Percentiles rank a stretch among this genome's conserved stretches.
Evolutionary conservation across 257 asterid genomes (phyloP).

Genomic region (Asclepias syriaca): DNA sequence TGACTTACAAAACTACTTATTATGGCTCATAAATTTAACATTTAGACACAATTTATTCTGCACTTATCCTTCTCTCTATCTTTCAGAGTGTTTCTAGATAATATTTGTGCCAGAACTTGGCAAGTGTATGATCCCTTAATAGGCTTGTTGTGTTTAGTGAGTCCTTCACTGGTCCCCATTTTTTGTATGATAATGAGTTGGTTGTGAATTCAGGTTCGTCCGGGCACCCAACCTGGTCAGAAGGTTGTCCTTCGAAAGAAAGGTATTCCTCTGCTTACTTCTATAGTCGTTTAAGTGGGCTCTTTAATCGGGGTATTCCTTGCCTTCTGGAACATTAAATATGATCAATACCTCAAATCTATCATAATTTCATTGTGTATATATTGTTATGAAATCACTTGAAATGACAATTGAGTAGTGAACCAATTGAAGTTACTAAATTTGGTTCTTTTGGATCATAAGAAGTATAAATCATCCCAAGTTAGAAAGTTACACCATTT

Average conservation of each 20-base stretch:
- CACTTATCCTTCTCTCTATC: background rate
- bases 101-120: no score
- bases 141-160: background rate
- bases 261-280: conserved; percentile 32
- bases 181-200: background rate
- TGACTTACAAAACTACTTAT: background rate
- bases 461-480: background rate
- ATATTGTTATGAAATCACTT: background rate
- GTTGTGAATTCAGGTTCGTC: conserved; percentile 54
- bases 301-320: background rate
- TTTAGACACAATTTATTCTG: background rate
- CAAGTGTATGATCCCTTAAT: no score
- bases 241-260: conserved; percentile 80
- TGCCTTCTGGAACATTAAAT: background rate
- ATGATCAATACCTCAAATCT: background rate
- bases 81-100: no score
- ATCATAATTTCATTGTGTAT: background rate
- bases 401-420: background rate
- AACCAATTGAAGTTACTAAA: background rate
- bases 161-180: background rate
- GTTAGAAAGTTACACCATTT: background rate
- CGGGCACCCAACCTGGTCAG: conserved; percentile 97
- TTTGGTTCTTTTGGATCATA: background rate
- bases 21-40: background rate
- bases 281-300: background rate